Evolutionary conservation across 1,284 basidiomycete genomes (phyloP), one percentile per base, ranked within the genome.

Genomic region (Malassezia cuniculi): DNA sequence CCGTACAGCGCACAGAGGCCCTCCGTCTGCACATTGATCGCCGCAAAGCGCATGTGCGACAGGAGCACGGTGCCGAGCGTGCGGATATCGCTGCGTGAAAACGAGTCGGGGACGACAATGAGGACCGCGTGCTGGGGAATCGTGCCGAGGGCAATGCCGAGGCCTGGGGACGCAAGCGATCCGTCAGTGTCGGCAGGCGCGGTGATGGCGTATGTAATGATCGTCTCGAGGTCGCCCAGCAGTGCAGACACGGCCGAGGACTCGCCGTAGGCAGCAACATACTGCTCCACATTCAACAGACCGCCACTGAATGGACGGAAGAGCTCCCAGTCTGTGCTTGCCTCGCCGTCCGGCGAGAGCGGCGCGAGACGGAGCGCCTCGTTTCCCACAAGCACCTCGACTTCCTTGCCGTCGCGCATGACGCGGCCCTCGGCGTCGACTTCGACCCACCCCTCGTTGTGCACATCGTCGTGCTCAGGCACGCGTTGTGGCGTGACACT

Each of bases 1-100:
- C 89, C 86, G 65, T 93, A 95, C 2, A 86, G 85, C 5, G 93
- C 85, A 34, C 85, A 85, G 20, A 93, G 73, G 73, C 95, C 94
- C 32, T 65, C 62, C n/a, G 57, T 54, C 44, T 66, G 63, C 3
- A 66, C 40, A 47, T 53, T 52, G 17, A 57, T 39, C 31, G 52
- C 55, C 0, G 60, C 54, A 33, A 66, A 63, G 1, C 84, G 85
- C 76, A 97, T 80, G 5, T 76, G 75, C 26, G 77, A 71, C 27
- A 97, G 69, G 6, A 95, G 69, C 11, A 94, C 69, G 50, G 82
- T 75, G 10, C 78, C 75, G 56, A 93, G 73, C 46, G 82, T 80
- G 41, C 80, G 77, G 35, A 95, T 76, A 61, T 93, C 94, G 12
- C 75, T 69, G 36, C 82, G 73, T 44, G 90, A 82, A 54, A 84